Percentiles rank a stretch among this genome's conserved stretches.
These are phyloP conservation scores for Sutorius eximius DNA, from an alignment of 1,284 basidiomycete genomes.

Conservation along the genomic window DNA sequence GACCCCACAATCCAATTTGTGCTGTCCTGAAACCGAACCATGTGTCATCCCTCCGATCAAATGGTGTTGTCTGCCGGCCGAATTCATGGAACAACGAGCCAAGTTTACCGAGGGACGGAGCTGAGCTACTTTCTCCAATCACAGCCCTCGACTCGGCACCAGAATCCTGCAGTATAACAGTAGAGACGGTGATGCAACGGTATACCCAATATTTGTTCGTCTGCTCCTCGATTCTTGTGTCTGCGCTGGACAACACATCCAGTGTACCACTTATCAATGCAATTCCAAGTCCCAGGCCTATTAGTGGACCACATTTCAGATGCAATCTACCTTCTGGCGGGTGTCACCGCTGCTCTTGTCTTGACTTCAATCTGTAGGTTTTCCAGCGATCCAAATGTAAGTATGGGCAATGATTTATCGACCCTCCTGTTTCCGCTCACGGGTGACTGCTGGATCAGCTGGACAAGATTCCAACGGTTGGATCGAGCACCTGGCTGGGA, in stretches of 20 bases:
- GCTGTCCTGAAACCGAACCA: too few species aligned
- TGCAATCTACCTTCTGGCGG: neutral
- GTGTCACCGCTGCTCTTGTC: neutral
- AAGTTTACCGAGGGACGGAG: too few species aligned
- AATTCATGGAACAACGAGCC: too few species aligned
- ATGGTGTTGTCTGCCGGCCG: too few species aligned
- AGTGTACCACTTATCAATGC: neutral
- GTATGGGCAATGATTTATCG: neutral
- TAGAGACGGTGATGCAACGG: neutral
- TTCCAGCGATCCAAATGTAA: neutral
- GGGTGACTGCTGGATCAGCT: slow-evolving; percentile 6
- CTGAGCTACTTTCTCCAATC: too few species aligned
- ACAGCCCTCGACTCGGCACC: too few species aligned
- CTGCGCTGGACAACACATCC: too few species aligned
- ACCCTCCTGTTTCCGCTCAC: neutral
- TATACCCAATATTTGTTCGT: too few species aligned
- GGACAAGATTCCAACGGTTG: slow-evolving; percentile 24
- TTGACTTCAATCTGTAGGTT: neutral
- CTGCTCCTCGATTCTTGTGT: neutral
- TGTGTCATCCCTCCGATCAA: too few species aligned
- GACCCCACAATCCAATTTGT: too few species aligned
- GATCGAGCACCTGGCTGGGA: slow-evolving; percentile 19
- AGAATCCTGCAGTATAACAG: neutral
- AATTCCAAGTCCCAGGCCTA: neutral
- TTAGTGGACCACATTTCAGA: neutral